Evolutionary conservation across 2,329 filamentous ascomycete genomes (phyloP), one percentile per base, ranked within the genome.

Genomic region (Phyllachora maydis): DNA sequence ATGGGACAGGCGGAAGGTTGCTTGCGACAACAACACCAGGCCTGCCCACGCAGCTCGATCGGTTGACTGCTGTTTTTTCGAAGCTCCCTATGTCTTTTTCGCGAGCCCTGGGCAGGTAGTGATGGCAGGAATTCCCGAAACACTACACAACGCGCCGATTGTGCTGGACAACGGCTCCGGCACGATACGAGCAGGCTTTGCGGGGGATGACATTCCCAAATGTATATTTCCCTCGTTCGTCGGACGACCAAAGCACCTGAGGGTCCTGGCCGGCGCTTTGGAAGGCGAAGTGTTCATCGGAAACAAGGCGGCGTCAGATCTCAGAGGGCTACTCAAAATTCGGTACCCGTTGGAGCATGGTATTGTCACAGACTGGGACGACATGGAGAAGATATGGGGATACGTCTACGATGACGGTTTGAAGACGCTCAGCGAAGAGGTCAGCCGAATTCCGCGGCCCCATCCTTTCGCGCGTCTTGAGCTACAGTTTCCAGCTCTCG

Each of bases 351-450:
- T 98, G 26, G 88, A 95, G 54, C 88, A 98, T 47, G 88, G 88
- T 37, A 90, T 98, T 40, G 88, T 98, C 32, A 98, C 88, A 36
- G 82, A 98, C 50, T 98, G 88, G 88, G 88, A 95, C 45, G 88
- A 98, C 44, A 98, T 98, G 88, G 88, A 98, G 58, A 72, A 81
- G 54, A 98, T 98, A 52, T 98, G 88, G 88, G 78, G 90, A 40
- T 88, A 91, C 43, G 82, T 98, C 25, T 98, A 95, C 47, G 78
- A 78, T 28, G 85, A 93, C 42, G 88, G 90, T 33, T 50, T 98
- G 39, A 95, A 93, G 58, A 92, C 85, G 23, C 61, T 93, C 43
- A 93, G 83, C 49, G 88, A 98, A 62, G 88, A 98, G 64, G 77
- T 83, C 49, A 46, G n/a, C n/a, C n/a, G n/a, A n/a, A 54, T 27